Base-by-base conservation (phyloP, 2,329 filamentous ascomycete genomes). In the Alternaria angustiovoidea region DNA sequence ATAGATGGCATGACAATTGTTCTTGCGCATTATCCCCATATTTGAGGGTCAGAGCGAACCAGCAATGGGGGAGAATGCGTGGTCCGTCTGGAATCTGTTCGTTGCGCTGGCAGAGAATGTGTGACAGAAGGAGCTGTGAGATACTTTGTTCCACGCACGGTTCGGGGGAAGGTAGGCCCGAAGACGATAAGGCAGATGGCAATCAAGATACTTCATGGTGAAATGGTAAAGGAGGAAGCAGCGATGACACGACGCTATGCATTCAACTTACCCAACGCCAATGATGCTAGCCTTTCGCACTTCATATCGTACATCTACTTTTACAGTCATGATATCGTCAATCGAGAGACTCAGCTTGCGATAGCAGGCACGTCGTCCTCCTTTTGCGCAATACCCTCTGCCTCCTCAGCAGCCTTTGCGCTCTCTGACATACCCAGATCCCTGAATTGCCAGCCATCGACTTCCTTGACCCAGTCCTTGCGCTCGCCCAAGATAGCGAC, bases 401-500 rank as follows among this genome's bases (percentile, higher is more conserved):
- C 63, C 42, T 72, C 66, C 34, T 71, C 66, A 30, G 53, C 57
- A 7, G 72, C 72, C 36, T 56, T 55, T 11, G 51, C 51, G n/a
- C 51, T 49, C n/a, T 59, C 56, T 2, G 57, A 42, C 74, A 94
- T 89, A 7, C 84, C 86, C 81, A 97, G 88, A 75, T 94, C 91
- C 62, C 87, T 87, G 26, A 93, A 82, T 54, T 87, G 86, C 94
- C 94, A 98, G 24, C 82, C 84, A 67, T 92, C 89, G 26, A 78
- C 74, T 34, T 80, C 76, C 20, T 64, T 75, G 24, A 90, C 87
- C 89, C 92, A 97, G 11, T 89, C 84, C 76, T 91, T 92, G 81
- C 89, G 91, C 82, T 94, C 90, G 38, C 94, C 94, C 4, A 99
- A 83, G 63, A 98, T 90, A 22, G 90, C 87, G 24, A 89, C 82